Conservation (phyloP, 768 basidiomycete genomes). For the Imleria badia region DNA sequence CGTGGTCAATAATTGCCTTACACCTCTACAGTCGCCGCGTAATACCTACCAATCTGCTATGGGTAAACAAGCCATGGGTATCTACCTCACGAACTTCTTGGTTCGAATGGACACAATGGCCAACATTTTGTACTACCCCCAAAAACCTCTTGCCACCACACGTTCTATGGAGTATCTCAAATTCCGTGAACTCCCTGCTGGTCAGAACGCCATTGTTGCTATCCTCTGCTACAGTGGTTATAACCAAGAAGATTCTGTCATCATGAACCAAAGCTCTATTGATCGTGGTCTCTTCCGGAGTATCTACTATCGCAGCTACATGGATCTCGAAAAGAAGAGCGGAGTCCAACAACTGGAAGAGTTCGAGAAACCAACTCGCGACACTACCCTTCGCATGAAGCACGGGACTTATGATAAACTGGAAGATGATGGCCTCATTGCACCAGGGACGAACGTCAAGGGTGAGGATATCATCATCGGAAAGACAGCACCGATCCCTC, state of each 20-base stretch:
- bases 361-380: constrained; percentile 94
- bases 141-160: constrained; percentile 97
- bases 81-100: constrained; percentile 96
- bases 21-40: constrained; percentile 79
- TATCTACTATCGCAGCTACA: constrained; percentile 97
- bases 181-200: constrained; percentile 97
- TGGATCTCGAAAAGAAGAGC: constrained; percentile 97
- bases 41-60: constrained; percentile 99
- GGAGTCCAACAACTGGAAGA: constrained; percentile 91
- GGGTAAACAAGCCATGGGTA: constrained; percentile 99
- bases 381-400: constrained; percentile 94
- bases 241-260: constrained; percentile 99
- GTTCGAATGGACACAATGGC: constrained; percentile 99
- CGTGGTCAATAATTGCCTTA: neutral
- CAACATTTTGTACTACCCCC: constrained; percentile 98
- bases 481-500: constrained; percentile 96
- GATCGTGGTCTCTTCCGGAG: constrained; percentile 98
- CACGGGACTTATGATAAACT: constrained; percentile 98
- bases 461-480: constrained; percentile 99
- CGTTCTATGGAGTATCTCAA: constrained; percentile 99
- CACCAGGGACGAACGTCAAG: constrained; percentile 89
- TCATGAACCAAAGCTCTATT: constrained; percentile 99
- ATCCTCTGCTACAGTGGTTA: constrained; percentile 99
- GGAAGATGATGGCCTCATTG: constrained; percentile 94
- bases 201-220: constrained; percentile 98